Conservation (phyloP, 345 rosid species). For the Alliaria petiolata region DNA sequence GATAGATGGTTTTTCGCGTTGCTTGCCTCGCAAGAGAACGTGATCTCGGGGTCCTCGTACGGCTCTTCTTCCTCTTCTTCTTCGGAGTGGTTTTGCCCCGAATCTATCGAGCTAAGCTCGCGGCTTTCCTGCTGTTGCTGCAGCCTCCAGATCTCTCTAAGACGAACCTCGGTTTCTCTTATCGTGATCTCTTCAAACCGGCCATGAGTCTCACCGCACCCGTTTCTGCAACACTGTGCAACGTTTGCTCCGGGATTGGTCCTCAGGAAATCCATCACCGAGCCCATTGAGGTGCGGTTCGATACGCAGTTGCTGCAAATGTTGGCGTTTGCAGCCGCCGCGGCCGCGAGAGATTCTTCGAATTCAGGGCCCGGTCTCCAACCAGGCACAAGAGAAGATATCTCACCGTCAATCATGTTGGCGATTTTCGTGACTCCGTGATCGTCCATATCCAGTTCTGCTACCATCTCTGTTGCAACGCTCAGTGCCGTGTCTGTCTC, state of each 20-base stretch:
- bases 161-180: conserved; percentile 50
- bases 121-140: conserved; percentile 73
- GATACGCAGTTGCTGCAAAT: conserved; percentile 81
- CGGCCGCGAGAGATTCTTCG: conserved; percentile 51
- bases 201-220: conserved; percentile 87
- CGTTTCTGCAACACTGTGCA: conserved; percentile 62
- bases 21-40: conserved; percentile 20
- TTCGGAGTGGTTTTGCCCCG: conserved; percentile 68
- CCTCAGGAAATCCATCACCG: conserved; percentile 68
- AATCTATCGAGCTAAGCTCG: conserved; percentile 61
- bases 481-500: conserved; percentile 82
- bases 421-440: conserved; percentile 89
- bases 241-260: conserved; percentile 49
- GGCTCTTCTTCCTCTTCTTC: conserved; percentile 49
- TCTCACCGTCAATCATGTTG: conserved; percentile 89
- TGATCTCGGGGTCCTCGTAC: conserved; percentile 30
- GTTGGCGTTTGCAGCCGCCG: conserved; percentile 46
- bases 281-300: conserved; percentile 71
- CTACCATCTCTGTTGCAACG: conserved; percentile 97
- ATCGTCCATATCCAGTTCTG: conserved; percentile 82
- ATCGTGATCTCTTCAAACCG: conserved; percentile 83
- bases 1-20: conserved; percentile 21
- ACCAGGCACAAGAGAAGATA: conserved; percentile 73
- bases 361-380: conserved; percentile 78
- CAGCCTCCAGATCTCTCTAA: conserved; percentile 60